phyloP scores from a whole-genome alignment of 441 rosid genomes.

The Dalechampia spathulata region DNA sequence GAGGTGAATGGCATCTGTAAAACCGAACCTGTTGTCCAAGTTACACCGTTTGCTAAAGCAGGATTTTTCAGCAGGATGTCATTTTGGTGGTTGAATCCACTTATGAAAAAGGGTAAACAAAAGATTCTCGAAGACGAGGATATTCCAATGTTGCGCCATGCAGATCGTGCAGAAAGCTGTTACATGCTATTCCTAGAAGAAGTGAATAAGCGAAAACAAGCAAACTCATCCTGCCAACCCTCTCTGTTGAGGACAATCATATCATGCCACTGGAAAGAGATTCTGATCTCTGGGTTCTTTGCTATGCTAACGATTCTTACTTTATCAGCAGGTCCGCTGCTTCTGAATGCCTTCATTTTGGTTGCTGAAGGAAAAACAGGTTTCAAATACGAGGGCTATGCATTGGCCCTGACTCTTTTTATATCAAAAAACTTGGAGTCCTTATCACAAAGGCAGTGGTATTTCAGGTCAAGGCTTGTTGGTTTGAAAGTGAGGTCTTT shows the following conservation, averaged over 20 bases:
- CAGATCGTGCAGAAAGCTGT: slow-evolving; percentile 68
- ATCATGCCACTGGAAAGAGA: slow-evolving; percentile 61
- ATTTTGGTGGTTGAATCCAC: slow-evolving; percentile 89
- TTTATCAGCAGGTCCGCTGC: slow-evolving; percentile 73
- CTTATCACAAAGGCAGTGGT: slow-evolving; percentile 91
- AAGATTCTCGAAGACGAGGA: slow-evolving; percentile 68
- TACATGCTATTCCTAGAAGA: slow-evolving; percentile 53
- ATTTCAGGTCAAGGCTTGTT: slow-evolving; percentile 66
- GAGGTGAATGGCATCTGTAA: slow-evolving; percentile 26
- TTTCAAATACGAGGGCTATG: slow-evolving; percentile 70
- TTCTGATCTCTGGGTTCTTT: slow-evolving; percentile 75
- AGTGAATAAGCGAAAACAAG: slow-evolving; percentile 41
- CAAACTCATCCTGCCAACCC: slow-evolving; percentile 33
- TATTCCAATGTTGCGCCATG: slow-evolving; percentile 47
- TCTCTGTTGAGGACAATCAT: slow-evolving; percentile 56
- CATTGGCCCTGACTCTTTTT: slow-evolving; percentile 60
- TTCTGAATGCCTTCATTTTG: slow-evolving; percentile 76
- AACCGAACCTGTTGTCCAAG: slow-evolving; percentile 25
- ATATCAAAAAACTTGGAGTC: slow-evolving; percentile 65
- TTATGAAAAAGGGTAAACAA: slow-evolving; percentile 67
- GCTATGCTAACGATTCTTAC: slow-evolving; percentile 74
- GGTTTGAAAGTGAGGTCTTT: slow-evolving; percentile 84
- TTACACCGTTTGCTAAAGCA: slow-evolving; percentile 49
- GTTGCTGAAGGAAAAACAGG: slow-evolving; percentile 73
- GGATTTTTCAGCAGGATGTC: slow-evolving; percentile 57